phyloP scores from a whole-genome alignment of 1,284 basidiomycete species.

The Puccinia brachypodii region DNA sequence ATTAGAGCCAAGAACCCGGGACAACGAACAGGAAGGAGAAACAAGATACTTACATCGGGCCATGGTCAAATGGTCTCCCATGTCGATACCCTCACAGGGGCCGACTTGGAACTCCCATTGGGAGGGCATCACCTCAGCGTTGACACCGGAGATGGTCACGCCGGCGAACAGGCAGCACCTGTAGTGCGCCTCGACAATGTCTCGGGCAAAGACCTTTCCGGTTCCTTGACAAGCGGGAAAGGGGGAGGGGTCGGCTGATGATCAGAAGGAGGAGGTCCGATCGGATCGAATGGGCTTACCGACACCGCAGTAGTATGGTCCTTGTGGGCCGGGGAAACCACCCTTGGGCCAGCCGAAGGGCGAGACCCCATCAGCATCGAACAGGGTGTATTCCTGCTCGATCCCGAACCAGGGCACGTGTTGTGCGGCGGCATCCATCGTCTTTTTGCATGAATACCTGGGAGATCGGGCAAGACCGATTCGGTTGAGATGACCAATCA shows the following conservation, averaged over 20 bases:
- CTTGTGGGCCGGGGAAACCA: slow-evolving; percentile 99
- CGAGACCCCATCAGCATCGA: slow-evolving; percentile 78
- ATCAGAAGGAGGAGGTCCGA: slow-evolving; percentile 31
- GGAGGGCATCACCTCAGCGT: slow-evolving; percentile 99
- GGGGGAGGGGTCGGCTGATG: slow-evolving; percentile 21
- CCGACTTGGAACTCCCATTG: slow-evolving; percentile 98
- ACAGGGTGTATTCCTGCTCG: slow-evolving; percentile 99
- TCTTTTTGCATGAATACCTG: slow-evolving; percentile 65
- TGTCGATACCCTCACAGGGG: slow-evolving; percentile 93
- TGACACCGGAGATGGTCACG: slow-evolving; percentile 98
- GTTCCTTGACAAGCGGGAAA: slow-evolving; percentile 64
- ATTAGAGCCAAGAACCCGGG: neutral
- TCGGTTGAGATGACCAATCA: neutral
- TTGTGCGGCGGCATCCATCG: slow-evolving; percentile 79
- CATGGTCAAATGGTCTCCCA: slow-evolving; percentile 99
- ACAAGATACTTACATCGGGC: slow-evolving; percentile 65
- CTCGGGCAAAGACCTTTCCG: slow-evolving; percentile 96
- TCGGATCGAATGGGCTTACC: slow-evolving; percentile 63
- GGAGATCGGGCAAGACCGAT: neutral
- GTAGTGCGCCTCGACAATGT: slow-evolving; percentile 99
- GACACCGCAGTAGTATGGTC: slow-evolving; percentile 99
- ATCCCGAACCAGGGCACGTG: slow-evolving; percentile 84
- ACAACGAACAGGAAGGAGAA: slow-evolving; percentile 55
- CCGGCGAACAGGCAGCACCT: slow-evolving; percentile 91
- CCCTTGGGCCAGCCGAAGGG: slow-evolving; percentile 90